Conservation (phyloP, 2,329 filamentous ascomycete genomes). For the Balansia obtecta region DNA sequence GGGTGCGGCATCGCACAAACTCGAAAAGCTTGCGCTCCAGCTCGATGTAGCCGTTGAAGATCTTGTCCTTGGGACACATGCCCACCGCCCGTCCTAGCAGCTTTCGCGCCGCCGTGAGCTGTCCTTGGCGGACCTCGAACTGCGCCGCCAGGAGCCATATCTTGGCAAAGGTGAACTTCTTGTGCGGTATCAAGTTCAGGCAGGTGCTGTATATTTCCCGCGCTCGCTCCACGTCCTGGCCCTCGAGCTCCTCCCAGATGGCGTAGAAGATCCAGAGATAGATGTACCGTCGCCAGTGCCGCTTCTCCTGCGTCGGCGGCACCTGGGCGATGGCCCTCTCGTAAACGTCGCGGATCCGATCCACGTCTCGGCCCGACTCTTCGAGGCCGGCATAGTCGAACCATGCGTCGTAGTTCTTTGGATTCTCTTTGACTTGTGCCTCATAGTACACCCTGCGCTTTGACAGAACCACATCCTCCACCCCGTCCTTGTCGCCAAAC, state of each 20-base stretch:
- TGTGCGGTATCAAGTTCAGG: constrained; percentile 79
- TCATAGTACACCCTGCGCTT: constrained; percentile 91
- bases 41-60: constrained; percentile 89
- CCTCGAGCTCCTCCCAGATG: constrained; percentile 83
- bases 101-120: constrained; percentile 72
- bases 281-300: constrained; percentile 94
- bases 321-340: constrained; percentile 92
- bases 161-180: constrained; percentile 95
- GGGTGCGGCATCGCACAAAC: constrained; percentile 76
- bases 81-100: constrained; percentile 82
- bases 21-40: constrained; percentile 90
- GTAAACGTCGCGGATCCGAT: constrained; percentile 83
- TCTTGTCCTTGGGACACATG: constrained; percentile 89
- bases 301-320: constrained; percentile 89
- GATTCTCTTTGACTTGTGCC: constrained; percentile 83
- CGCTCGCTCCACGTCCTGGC: constrained; percentile 64
- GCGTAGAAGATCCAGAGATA: constrained; percentile 98
- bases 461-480: constrained; percentile 90
- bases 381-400: constrained; percentile 90
- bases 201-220: constrained; percentile 87
- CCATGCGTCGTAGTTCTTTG: constrained; percentile 95
- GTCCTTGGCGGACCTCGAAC: constrained; percentile 80
- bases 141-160: constrained; percentile 89
- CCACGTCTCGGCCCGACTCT: constrained; percentile 69
- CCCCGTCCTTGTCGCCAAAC: constrained; percentile 82